A percentile compares a stretch with the other conserved stretches of the same genome.
These are phyloP conservation scores for Polytrichum formosum DNA, from an alignment of 225 moss, liverwort and hornwort species.

Conservation along the genomic window DNA sequence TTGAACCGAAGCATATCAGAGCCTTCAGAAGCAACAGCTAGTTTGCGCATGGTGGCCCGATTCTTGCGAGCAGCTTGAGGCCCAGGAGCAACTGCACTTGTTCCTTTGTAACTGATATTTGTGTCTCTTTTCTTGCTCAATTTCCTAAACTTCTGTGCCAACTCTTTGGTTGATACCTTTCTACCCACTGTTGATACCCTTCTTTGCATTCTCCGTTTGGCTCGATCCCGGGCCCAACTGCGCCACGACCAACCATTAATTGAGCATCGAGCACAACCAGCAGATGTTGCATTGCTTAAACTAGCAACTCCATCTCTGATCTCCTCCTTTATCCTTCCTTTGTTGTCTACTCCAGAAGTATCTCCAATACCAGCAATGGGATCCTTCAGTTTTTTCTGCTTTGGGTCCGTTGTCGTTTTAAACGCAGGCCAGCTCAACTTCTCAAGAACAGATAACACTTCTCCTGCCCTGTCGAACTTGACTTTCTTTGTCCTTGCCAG, in stretches of 20 bases:
- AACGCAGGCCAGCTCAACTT: slow-evolving; percentile 14
- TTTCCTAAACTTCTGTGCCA: slow-evolving; percentile 24
- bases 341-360: slow-evolving; percentile 9
- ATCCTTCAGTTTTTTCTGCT: slow-evolving; percentile 14
- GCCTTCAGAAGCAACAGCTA: slow-evolving; percentile 38
- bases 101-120: slow-evolving; percentile 15
- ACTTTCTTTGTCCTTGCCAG: slow-evolving; percentile 27
- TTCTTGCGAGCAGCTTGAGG: slow-evolving; percentile 32
- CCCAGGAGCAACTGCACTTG: slow-evolving; percentile 20
- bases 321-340: slow-evolving; percentile 2
- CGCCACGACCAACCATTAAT: slow-evolving; percentile 50
- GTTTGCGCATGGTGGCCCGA: slow-evolving; percentile 36
- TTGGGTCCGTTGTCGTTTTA: too few species aligned
- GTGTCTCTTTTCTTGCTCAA: slow-evolving; percentile 14
- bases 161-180: slow-evolving; percentile 31
- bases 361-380: slow-evolving; percentile 11
- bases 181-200: slow-evolving; percentile 19
- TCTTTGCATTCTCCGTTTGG: slow-evolving; percentile 43
- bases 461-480: slow-evolving; percentile 13
- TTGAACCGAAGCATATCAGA: slow-evolving; percentile 45
- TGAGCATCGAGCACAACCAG: slow-evolving; percentile 48
- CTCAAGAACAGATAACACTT: slow-evolving; percentile 9
- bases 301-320: slow-evolving; percentile 7
- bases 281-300: slow-evolving; percentile 19
- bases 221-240: slow-evolving; percentile 44